Evolutionary conservation across 805 yeast species (phyloP), one percentile per base, ranked within the genome.

Genomic region (Wickerhamiella siamensis): DNA sequence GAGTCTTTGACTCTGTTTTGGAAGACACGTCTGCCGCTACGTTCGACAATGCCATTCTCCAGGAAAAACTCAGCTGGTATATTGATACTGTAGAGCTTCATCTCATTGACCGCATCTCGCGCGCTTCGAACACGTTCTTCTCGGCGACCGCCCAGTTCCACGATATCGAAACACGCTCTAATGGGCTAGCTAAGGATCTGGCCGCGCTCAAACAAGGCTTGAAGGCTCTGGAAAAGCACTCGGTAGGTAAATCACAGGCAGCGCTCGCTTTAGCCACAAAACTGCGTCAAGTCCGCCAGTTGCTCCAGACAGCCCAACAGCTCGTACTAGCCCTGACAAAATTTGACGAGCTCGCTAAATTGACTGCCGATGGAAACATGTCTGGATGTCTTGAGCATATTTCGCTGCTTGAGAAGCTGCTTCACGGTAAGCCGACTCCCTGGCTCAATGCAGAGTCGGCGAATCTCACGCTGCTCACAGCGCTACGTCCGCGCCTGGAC

Each of bases 21-120:
- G 62, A 74, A 2, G 70, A 71, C 16, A 62, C 74, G 17, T 45
- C 51, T 8, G 8, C 14, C 6, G 16, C 19, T 18, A 20, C 24
- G 22, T 52, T 24, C 18, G 47, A 43, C 24, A 42, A 34, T 21
- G 40, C 75, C 8, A 62, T 67, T 18, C 58, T 87, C 15, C 94
- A 80, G 53, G 94, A 84, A 35, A 77, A 75, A 54, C 63, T 88
- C 27, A 81, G 91, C 3, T 76, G 77, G 60, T 84, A 86, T 54
- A 65, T 91, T 42, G 97, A 91, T 56, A 69, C 76, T 0, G 84
- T 88, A 1, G 98, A 88, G 60, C 67, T 82, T 31, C 78, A 80
- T 46, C 62, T 88, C 33, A 80, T 87, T 16, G 69, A 73, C 32
- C 95, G 86, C 58, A 84, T 91, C 26, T 79, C 94, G 3, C 72